Base-by-base conservation (phyloP, 139 green algal species). In the Nannochloris sp. region DNA sequence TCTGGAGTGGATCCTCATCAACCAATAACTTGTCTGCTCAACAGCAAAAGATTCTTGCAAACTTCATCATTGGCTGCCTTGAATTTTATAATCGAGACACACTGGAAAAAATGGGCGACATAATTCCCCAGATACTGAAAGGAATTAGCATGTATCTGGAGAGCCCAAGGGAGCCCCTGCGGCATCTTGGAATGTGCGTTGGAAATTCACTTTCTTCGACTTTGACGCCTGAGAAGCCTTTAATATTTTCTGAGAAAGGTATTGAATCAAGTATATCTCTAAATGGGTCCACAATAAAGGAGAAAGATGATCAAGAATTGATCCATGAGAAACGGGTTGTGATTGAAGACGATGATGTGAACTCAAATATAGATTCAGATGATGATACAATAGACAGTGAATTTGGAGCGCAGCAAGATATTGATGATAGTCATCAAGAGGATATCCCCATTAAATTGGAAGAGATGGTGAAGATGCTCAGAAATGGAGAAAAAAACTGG, bases 131-230 rank as follows among this genome's bases (percentile, higher is more conserved):
- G 1, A 19, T 88, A 37, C 61, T 88, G 29, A 44, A 55, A 9
- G 83, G 82, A 16, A 75, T 89, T 15, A 79, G 75, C 11, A 18
- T 49, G 0, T 69, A 79, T 37, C 69, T 89, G 24, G 82, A 72
- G 40, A 84, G 67, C 66, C 82, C 83, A 29, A 43, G 36, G 21
- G 15, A 34, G 27, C 29, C 54, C 1, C 61, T 75, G 10, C 64
- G 65, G 48, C 53, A 43, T 37, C 81, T 87, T 57, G 81, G 62
- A 21, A 89, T 89, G 83, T 61, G 78, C 0, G 73, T 88, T 18
- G 83, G 83, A 1, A 66, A 78, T 15, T 51, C 19, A 7, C 69
- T 84, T 36, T 75, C 71, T 1, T 60, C 43, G 11, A 61, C 74
- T 48, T 69, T 88, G 31, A 77, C 82, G 36, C 73, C 70, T 0